Evolutionary conservation across 2,329 filamentous ascomycete species (phyloP), one percentile per base, ranked within the genome.

Genomic region (Zasmidium citrigriseum): DNA sequence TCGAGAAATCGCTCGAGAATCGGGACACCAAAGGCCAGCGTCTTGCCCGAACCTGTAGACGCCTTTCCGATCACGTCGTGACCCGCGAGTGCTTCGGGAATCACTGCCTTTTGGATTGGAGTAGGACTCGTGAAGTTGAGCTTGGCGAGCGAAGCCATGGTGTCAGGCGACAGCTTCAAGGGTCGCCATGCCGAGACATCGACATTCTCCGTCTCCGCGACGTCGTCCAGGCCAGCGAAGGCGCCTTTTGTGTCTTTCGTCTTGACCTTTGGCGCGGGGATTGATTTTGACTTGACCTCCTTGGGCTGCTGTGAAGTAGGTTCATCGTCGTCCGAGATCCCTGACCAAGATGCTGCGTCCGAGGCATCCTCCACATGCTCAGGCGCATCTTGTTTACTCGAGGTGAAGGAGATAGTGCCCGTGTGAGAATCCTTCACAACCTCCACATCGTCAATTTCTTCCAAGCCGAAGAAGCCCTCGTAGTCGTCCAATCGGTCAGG

Each of bases 41-140:
- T 99, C 77, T 99, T 99, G 67, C 95, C 95, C 14, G 95, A 98
- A 64, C 95, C 95, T 0, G 95, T 99, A 11, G 93, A 89, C 1
- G 95, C 95, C 77, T 99, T 99, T 45, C 95, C 95, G 63, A 99
- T 89, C 16, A 98, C 89, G 74, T 99, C 93, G 71, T 90, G 89
- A 0, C 93, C 93, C 4, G 86, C 84, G 20, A 93, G 73, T 47
- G 97, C 90, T 54, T 90, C 84, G 0, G 95, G 93, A 66, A 99
- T 96, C 1, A 90, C 82, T 29, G 86, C 82, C 20, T 81, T 77
- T 73, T 99, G 95, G 58, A 99, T 96, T 0, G 83, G 76, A 0
- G 93, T 97, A 0, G 95, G 95, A 58, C 85, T 87, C 3, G 83
- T 72, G 72, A 98, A 98, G 58, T 88, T 89, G 61, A 98, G 80